These are phyloP conservation scores for Aspergillus quadrilineatus DNA, from an alignment of 2,329 filamentous ascomycete genomes.

Conservation along the genomic window DNA sequence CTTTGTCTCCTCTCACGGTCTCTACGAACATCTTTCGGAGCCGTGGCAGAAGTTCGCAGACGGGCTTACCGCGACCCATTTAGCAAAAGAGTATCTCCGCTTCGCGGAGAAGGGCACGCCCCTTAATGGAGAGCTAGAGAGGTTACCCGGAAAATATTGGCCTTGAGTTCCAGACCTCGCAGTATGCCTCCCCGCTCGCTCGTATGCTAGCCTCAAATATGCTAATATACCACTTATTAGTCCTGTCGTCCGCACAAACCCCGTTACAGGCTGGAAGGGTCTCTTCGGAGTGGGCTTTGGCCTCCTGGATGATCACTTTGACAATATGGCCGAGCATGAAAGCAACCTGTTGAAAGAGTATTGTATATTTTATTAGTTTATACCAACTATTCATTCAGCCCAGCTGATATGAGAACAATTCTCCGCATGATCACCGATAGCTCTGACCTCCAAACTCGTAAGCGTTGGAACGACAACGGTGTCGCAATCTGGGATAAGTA, in stretches of 20 bases:
- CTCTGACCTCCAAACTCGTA: not conserved
- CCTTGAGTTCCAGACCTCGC: not conserved
- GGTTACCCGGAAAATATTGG: not conserved
- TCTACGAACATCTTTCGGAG: not conserved
- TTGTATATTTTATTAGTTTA: not conserved
- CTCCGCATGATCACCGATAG: not conserved
- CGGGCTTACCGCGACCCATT: not conserved
- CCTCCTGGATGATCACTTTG: not conserved
- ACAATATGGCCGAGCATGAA: not conserved
- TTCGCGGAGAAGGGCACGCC: not conserved
- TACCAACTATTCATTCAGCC: too few relatives aligned
- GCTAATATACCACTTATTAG: too few relatives aligned
- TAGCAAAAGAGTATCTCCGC: not conserved
- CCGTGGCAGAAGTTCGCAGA: not conserved
- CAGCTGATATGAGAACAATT: not conserved
- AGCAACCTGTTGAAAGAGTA: not conserved
- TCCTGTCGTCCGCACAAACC: not conserved
- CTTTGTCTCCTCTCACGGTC: not conserved
- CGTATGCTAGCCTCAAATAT: too few relatives aligned
- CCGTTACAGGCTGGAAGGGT: not conserved
- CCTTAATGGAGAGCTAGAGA: not conserved
- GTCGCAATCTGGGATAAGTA: not conserved
- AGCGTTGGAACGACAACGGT: not conserved
- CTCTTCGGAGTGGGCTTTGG: not conserved
- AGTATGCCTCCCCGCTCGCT: too few relatives aligned